Evolutionary conservation across 768 basidiomycete species (phyloP).

Genomic region (Lactifluus echinatus): DNA sequence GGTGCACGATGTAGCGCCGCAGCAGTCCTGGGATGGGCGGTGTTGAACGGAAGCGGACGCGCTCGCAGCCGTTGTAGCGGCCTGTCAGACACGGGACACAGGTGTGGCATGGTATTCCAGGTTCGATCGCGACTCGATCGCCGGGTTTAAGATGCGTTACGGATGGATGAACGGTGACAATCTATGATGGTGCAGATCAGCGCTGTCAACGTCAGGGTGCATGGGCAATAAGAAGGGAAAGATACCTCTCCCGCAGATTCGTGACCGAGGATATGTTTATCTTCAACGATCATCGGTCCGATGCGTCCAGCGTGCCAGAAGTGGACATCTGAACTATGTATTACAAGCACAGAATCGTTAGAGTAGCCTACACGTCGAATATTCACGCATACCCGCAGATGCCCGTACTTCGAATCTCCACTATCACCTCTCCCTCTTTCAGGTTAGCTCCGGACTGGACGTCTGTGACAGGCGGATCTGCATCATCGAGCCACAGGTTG

Average conservation of each 20-base stretch:
- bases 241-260: slow-evolving; percentile 59
- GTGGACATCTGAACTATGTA: slow-evolving; percentile 63
- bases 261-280: slow-evolving; percentile 45
- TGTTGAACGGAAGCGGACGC: slow-evolving; percentile 58
- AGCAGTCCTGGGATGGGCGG: slow-evolving; percentile 41
- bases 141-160: slow-evolving; percentile 29
- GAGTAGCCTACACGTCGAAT: background rate
- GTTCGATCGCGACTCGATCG: slow-evolving; percentile 62
- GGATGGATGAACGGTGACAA: slow-evolving; percentile 5
- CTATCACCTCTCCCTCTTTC: slow-evolving; percentile 46
- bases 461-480: slow-evolving; percentile 18
- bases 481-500: slow-evolving; percentile 26
- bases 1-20: slow-evolving; percentile 18
- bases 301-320: slow-evolving; percentile 66
- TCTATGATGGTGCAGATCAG: background rate
- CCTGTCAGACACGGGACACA: slow-evolving; percentile 58
- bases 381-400: slow-evolving; percentile 49
- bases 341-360: background rate
- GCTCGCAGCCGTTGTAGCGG: slow-evolving; percentile 51
- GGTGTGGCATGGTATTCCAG: slow-evolving; percentile 58
- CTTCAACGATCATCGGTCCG: slow-evolving; percentile 62
- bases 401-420: slow-evolving; percentile 60
- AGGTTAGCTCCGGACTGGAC: slow-evolving; percentile 7
- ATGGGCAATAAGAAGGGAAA: background rate
- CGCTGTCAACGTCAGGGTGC: background rate